A percentile compares a stretch with the other conserved stretches of the same genome.
Conservation (phyloP, 1,284 basidiomycete genomes). For the Malassezia brasiliensis region DNA sequence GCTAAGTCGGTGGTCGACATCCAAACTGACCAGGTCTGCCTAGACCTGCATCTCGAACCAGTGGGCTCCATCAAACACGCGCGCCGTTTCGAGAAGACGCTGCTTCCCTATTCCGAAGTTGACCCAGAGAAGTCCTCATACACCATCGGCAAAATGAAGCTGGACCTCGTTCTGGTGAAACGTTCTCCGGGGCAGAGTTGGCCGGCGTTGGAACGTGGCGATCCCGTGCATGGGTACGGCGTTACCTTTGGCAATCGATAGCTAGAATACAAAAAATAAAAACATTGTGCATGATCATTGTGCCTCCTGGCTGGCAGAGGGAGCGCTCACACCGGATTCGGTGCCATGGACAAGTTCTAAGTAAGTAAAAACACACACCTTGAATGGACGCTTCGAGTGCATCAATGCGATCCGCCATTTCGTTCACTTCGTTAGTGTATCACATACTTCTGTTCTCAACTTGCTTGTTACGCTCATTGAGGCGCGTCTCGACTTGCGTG, state of each 20-base stretch:
- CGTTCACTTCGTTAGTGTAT: conserved; percentile 28
- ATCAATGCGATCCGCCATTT: conserved; percentile 43
- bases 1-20: conserved; percentile 30
- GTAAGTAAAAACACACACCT: conserved; percentile 20
- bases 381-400: conserved; percentile 41
- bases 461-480: conserved; percentile 36
- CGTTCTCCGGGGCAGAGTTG: conserved; percentile 34
- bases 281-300: too few relatives aligned
- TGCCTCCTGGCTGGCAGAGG: neutral
- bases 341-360: conserved; percentile 16
- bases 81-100: conserved; percentile 28
- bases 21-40: conserved; percentile 21
- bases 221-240: conserved; percentile 35
- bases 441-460: conserved; percentile 38
- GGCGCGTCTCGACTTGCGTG: conserved; percentile 32
- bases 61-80: conserved; percentile 19
- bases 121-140: conserved; percentile 27
- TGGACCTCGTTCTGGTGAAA: conserved; percentile 43
- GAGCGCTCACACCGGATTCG: neutral
- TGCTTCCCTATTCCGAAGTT: conserved; percentile 31
- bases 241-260: conserved; percentile 35
- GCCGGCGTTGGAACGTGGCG: conserved; percentile 39
- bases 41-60: conserved; percentile 31
- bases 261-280: neutral
- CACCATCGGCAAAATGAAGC: conserved; percentile 40